Percentiles rank a stretch among this genome's conserved stretches.
These are phyloP conservation scores for Eleusine indica DNA, from an alignment of 176 grass and related monocot genomes.

Conservation along the genomic window DNA sequence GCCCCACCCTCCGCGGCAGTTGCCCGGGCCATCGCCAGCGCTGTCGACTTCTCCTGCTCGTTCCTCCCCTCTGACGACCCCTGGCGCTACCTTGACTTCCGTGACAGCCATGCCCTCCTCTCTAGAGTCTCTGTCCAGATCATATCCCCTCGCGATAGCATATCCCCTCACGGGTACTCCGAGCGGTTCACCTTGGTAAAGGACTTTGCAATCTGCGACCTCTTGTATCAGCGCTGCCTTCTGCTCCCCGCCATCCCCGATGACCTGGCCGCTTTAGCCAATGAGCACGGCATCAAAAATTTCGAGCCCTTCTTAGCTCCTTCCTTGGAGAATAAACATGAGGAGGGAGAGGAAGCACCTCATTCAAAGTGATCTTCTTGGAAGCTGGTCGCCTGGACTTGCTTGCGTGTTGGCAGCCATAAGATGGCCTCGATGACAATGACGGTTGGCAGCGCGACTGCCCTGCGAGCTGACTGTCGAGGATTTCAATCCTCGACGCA, in stretches of 20 bases:
- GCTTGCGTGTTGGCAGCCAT: too few species aligned
- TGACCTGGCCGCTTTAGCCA: not conserved
- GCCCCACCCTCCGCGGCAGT: not conserved
- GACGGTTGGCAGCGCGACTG: too few species aligned
- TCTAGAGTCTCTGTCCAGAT: not conserved
- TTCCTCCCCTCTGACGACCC: not conserved
- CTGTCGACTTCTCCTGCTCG: slow-evolving; percentile 9
- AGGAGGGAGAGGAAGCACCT: not conserved
- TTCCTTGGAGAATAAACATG: not conserved
- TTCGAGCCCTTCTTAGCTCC: not conserved
- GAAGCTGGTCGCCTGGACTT: not conserved
- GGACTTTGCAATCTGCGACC: slow-evolving; percentile 8
- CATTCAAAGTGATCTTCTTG: slow-evolving; percentile 24
- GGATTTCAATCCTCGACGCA: too few species aligned
- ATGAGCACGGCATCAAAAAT: not conserved
- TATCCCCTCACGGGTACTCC: too few species aligned
- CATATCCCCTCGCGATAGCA: too few species aligned
- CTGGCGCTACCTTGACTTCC: not conserved
- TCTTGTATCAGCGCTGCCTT: not conserved
- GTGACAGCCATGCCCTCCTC: slow-evolving; percentile 17
- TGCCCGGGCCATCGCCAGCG: not conserved
- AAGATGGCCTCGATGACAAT: too few species aligned
- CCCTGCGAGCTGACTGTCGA: too few species aligned
- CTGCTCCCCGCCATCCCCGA: not conserved
- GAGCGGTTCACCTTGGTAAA: not conserved